phyloP scores from a whole-genome alignment of 106 monocot species.

The Phalaenopsis aphrodite region DNA sequence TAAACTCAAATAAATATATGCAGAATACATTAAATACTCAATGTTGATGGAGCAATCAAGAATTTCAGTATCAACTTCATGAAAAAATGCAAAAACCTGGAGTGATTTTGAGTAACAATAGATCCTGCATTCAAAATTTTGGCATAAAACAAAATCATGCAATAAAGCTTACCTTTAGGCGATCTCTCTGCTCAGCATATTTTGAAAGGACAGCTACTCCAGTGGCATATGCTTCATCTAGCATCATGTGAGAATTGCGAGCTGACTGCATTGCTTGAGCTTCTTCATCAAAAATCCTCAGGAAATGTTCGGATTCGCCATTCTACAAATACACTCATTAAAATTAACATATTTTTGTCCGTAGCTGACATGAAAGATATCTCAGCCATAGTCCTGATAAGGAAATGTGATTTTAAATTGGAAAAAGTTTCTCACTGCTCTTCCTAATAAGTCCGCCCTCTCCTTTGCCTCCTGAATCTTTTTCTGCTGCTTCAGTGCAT shows the following conservation, averaged over 20 bases:
- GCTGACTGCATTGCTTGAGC: slow-evolving; percentile 81
- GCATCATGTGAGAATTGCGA: slow-evolving; percentile 74
- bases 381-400: not conserved
- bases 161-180: slow-evolving; percentile 56
- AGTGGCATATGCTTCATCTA: slow-evolving; percentile 83
- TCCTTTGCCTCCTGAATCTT: slow-evolving; percentile 69
- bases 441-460: slow-evolving; percentile 62
- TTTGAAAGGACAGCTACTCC: slow-evolving; percentile 86
- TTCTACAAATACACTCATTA: slow-evolving; percentile 37
- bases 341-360: not conserved
- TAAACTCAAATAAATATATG: not conserved
- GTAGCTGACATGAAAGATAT: not conserved
- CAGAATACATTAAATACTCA: not conserved
- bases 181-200: slow-evolving; percentile 82
- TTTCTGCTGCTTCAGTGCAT: slow-evolving; percentile 47
- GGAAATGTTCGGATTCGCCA: slow-evolving; percentile 65
- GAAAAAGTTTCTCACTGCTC: slow-evolving; percentile 39
- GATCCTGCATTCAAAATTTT: not conserved
- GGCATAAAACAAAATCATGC: not conserved
- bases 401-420: not conserved
- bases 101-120: not conserved
- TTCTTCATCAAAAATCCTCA: slow-evolving; percentile 94
- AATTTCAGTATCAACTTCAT: not conserved
- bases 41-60: not conserved
- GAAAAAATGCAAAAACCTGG: not conserved